Conservation (phyloP, 2,329 filamentous ascomycete genomes). For the Phaeosphaeria sp. region DNA sequence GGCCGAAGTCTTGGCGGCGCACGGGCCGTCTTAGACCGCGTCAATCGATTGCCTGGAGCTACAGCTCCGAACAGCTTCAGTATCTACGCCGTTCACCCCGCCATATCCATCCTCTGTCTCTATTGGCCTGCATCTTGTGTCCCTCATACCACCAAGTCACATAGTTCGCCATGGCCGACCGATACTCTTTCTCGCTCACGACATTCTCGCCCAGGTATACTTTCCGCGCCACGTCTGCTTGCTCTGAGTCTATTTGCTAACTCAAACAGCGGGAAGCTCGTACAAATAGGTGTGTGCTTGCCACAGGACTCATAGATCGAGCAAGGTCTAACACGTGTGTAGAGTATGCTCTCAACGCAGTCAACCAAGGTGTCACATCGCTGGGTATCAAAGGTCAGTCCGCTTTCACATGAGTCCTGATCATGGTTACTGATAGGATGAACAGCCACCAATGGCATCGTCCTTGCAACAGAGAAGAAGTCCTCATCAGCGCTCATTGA, state of each 20-base stretch:
- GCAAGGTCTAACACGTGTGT: constrained; percentile 22
- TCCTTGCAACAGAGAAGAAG: constrained; percentile 99
- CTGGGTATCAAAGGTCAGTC: constrained; percentile 92
- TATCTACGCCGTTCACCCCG: constrained; percentile 19
- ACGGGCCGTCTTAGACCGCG: constrained; percentile 9
- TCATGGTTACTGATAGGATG: neutral
- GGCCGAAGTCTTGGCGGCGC: constrained; percentile 26
- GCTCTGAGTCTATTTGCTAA: constrained; percentile 54
- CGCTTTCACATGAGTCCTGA: neutral
- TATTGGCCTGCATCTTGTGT: constrained; percentile 3
- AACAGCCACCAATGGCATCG: constrained; percentile 97
- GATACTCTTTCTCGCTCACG: constrained; percentile 99
- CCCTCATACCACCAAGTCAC: constrained; percentile 1
- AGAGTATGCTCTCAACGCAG: constrained; percentile 99
- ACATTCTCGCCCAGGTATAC: constrained; percentile 98
- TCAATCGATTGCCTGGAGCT: constrained; percentile 44
- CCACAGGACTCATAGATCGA: neutral
- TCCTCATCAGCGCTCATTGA: constrained; percentile 97
- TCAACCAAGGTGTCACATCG: constrained; percentile 98
- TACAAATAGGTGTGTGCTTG: constrained; percentile 81
- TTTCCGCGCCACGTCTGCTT: constrained; percentile 18
- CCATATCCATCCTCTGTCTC: constrained; percentile 11
- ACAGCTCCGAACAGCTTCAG: constrained; percentile 33
- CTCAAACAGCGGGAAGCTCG: constrained; percentile 85
- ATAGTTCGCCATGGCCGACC: constrained; percentile 78